phyloP scores from a whole-genome alignment of 2,329 filamentous ascomycete species.

The Proliferodiscus dingleyae region DNA sequence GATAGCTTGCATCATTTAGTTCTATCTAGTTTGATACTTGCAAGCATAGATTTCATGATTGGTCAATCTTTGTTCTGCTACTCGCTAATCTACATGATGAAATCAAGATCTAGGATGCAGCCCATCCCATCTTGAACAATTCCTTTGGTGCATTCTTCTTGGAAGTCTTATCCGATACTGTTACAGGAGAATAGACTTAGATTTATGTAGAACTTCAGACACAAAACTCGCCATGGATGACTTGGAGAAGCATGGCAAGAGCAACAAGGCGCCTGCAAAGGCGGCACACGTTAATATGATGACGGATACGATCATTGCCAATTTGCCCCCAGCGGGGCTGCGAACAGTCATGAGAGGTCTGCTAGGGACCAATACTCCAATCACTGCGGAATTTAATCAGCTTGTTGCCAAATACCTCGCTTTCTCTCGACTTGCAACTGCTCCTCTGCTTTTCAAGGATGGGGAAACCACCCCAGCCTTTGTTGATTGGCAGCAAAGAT shows the following conservation, averaged over 20 bases:
- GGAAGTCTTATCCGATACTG: too few relatives aligned
- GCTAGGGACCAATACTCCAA: slow-evolving; percentile 26
- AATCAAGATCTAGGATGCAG: too few relatives aligned
- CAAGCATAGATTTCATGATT: too few relatives aligned
- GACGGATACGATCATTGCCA: slow-evolving; percentile 42
- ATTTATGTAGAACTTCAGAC: too few relatives aligned
- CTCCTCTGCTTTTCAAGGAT: slow-evolving; percentile 13
- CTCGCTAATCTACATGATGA: too few relatives aligned
- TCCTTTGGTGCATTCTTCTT: too few relatives aligned
- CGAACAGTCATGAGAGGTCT: slow-evolving; percentile 34
- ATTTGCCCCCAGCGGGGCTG: slow-evolving; percentile 36
- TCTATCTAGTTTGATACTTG: too few relatives aligned
- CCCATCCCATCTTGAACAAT: too few relatives aligned
- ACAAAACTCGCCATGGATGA: neutral
- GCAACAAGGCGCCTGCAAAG: slow-evolving; percentile 12
- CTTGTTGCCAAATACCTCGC: slow-evolving; percentile 29
- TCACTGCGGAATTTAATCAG: slow-evolving; percentile 33
- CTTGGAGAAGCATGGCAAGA: too few relatives aligned
- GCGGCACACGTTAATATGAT: slow-evolving; percentile 43
- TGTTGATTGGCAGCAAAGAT: slow-evolving; percentile 19
- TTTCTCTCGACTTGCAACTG: slow-evolving; percentile 19
- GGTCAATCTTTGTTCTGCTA: too few relatives aligned
- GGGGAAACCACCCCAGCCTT: slow-evolving; percentile 6
- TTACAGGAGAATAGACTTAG: too few relatives aligned
- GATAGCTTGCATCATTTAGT: too few relatives aligned